phyloP scores from a whole-genome alignment of 2,329 filamentous ascomycete genomes.

The Alternaria sp. region DNA sequence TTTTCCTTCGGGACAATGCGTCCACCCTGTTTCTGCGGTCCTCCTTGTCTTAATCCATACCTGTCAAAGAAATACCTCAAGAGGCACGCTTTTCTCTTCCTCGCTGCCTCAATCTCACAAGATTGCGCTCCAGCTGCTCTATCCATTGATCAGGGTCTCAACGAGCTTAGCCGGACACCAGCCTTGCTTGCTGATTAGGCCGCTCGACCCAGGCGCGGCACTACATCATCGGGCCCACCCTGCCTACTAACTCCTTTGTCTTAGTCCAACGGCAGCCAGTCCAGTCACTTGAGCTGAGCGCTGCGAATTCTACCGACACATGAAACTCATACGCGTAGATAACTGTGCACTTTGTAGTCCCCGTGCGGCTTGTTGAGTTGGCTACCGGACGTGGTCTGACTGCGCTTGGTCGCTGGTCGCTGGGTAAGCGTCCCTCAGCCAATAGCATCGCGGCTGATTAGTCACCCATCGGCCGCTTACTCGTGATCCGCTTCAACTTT shows the following conservation, averaged over 20 bases:
- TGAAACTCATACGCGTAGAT: neutral
- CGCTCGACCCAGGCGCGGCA: conserved; percentile 9
- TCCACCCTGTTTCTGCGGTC: neutral
- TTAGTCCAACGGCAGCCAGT: conserved; percentile 6
- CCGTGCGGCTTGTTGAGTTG: neutral
- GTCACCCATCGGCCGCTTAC: conserved; percentile 4
- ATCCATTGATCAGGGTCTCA: conserved; percentile 6
- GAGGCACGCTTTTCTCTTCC: neutral
- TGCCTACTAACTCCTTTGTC: conserved; percentile 3
- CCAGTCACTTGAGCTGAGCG: neutral
- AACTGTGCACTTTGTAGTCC: neutral
- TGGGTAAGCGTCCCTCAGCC: neutral
- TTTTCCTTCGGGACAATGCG: neutral
- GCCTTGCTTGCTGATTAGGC: conserved; percentile 12
- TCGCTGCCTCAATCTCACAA: neutral
- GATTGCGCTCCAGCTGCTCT: neutral
- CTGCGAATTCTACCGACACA: neutral
- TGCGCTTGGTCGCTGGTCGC: neutral
- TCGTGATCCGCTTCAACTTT: conserved; percentile 5
- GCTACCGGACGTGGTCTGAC: neutral
- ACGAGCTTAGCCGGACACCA: conserved; percentile 6
- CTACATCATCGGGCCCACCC: conserved; percentile 24
- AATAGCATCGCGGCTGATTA: conserved; percentile 5
- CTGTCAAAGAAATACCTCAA: neutral
- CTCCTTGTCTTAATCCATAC: neutral